phyloP scores from a whole-genome alignment of 208 protist species.

The Herpetomonas samuelpessoai region DNA sequence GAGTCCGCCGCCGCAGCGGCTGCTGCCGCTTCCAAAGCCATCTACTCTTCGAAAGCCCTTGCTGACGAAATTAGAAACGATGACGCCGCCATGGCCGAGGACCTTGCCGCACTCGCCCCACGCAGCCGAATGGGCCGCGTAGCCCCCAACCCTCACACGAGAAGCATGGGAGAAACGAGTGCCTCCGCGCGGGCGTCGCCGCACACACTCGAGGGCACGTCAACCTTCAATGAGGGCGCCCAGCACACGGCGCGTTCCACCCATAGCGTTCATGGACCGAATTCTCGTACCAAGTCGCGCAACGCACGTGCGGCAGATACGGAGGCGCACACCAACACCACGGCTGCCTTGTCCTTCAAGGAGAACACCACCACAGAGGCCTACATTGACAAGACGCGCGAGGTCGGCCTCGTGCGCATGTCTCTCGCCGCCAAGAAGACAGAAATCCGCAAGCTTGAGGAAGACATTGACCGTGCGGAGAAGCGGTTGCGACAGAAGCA shows the following conservation, averaged over 20 bases:
- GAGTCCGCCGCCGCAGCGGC: not conserved
- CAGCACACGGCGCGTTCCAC: too few relatives aligned
- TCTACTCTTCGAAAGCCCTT: slow-evolving; percentile 38
- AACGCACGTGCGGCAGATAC: slow-evolving; percentile 6
- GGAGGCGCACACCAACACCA: slow-evolving; percentile 18
- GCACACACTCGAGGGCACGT: too few relatives aligned
- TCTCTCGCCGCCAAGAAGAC: slow-evolving; percentile 91
- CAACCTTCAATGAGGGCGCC: too few relatives aligned
- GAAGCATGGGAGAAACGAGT: not conserved
- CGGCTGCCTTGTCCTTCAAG: slow-evolving; percentile 1
- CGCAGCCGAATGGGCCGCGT: slow-evolving; percentile 9
- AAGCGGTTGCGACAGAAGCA: slow-evolving; percentile 91
- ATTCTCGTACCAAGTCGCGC: not conserved
- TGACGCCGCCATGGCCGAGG: slow-evolving; percentile 61
- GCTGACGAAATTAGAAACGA: slow-evolving; percentile 57
- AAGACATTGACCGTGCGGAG: slow-evolving; percentile 88
- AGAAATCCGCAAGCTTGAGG: slow-evolving; percentile 94
- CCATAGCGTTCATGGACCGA: too few relatives aligned
- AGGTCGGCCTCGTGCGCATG: slow-evolving; percentile 96
- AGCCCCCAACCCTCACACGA: not conserved
- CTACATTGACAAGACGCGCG: slow-evolving; percentile 93
- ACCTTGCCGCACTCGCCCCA: slow-evolving; percentile 36
- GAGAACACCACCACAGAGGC: slow-evolving; percentile 89
- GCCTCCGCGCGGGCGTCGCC: too few relatives aligned
- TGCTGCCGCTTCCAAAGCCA: not conserved